These are phyloP conservation scores for Nakaseomyces glabratus DNA, from an alignment of 1,139 yeast species.

Conservation along the genomic window DNA sequence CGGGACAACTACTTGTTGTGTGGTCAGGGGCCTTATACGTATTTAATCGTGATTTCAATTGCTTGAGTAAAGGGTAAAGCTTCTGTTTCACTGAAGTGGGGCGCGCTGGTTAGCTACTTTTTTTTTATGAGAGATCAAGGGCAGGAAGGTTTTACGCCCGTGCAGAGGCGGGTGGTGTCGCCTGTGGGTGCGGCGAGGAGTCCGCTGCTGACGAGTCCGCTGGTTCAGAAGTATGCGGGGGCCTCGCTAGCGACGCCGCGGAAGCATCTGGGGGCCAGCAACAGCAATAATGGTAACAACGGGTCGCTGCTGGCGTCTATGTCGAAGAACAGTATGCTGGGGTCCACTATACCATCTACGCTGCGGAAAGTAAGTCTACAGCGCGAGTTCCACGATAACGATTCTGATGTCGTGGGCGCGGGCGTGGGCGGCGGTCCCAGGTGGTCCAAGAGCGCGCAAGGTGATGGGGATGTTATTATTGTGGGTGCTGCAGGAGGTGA, in stretches of 20 bases:
- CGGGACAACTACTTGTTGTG: too few relatives aligned
- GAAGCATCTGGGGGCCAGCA: neutral
- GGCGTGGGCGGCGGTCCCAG: too few relatives aligned
- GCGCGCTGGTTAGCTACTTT: too few relatives aligned
- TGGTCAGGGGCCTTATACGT: too few relatives aligned
- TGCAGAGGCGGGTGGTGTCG: slow-evolving; percentile 2
- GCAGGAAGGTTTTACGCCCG: too few relatives aligned
- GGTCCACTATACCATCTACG: slow-evolving; percentile 27
- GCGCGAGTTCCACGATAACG: slow-evolving; percentile 16
- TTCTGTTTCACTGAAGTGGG: too few relatives aligned
- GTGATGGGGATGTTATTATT: slow-evolving; percentile 8
- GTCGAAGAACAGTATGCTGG: slow-evolving; percentile 25
- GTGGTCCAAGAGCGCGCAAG: slow-evolving; percentile 7
- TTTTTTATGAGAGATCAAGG: too few relatives aligned
- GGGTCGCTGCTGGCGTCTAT: slow-evolving; percentile 21
- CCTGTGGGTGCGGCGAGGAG: slow-evolving; percentile 2
- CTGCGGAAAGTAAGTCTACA: slow-evolving; percentile 26
- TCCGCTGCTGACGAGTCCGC: slow-evolving; percentile 6
- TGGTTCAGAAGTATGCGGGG: slow-evolving; percentile 3
- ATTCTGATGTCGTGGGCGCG: slow-evolving; percentile 5
- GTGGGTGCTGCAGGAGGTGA: slow-evolving; percentile 35
- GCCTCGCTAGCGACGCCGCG: slow-evolving; percentile 6
- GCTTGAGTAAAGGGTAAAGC: too few relatives aligned
- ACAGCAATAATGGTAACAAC: slow-evolving; percentile 12
- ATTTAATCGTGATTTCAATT: too few relatives aligned